phyloP scores from a whole-genome alignment of 768 basidiomycete species.

The Gymnopilus dilepis region DNA sequence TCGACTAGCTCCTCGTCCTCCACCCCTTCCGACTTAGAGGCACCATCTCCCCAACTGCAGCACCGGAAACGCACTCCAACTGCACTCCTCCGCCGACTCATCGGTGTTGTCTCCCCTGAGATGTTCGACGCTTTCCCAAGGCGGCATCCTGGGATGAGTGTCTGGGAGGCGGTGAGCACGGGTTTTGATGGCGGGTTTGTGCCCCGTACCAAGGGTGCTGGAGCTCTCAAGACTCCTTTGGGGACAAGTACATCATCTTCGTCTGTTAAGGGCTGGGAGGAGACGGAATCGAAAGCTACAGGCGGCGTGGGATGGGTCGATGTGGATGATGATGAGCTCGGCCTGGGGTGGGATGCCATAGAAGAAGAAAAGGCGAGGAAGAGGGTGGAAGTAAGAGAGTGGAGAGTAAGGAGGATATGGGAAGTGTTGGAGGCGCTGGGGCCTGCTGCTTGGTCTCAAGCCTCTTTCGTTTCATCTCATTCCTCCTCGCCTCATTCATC shows the following conservation, averaged over 20 bases:
- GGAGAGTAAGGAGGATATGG: slow-evolving; percentile 47
- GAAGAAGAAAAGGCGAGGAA: slow-evolving; percentile 20
- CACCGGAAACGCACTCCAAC: slow-evolving; percentile 67
- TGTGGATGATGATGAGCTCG: slow-evolving; percentile 34
- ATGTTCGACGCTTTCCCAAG: slow-evolving; percentile 90
- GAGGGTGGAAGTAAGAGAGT: slow-evolving; percentile 32
- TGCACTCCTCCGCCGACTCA: slow-evolving; percentile 61
- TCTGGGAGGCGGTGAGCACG: slow-evolving; percentile 83
- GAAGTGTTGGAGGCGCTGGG: slow-evolving; percentile 71
- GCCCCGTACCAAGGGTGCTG: slow-evolving; percentile 34
- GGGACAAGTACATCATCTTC: too few relatives aligned
- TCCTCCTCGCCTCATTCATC: not conserved
- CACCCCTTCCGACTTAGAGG: slow-evolving; percentile 32
- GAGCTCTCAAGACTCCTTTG: too few relatives aligned
- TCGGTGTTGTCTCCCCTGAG: slow-evolving; percentile 89
- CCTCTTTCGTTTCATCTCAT: not conserved
- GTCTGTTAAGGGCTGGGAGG: too few relatives aligned
- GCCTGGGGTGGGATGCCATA: slow-evolving; percentile 16
- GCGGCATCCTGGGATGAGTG: slow-evolving; percentile 60
- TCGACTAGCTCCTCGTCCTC: slow-evolving; percentile 40
- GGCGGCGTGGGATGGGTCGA: slow-evolving; percentile 55
- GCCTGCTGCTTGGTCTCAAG: slow-evolving; percentile 41
- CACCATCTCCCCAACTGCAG: slow-evolving; percentile 31
- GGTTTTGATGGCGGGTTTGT: slow-evolving; percentile 91
- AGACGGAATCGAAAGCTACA: slow-evolving; percentile 38